Evolutionary conservation across 2,329 filamentous ascomycete genomes (phyloP), one percentile per base, ranked within the genome.

Genomic region (Beauveria asiatica): DNA sequence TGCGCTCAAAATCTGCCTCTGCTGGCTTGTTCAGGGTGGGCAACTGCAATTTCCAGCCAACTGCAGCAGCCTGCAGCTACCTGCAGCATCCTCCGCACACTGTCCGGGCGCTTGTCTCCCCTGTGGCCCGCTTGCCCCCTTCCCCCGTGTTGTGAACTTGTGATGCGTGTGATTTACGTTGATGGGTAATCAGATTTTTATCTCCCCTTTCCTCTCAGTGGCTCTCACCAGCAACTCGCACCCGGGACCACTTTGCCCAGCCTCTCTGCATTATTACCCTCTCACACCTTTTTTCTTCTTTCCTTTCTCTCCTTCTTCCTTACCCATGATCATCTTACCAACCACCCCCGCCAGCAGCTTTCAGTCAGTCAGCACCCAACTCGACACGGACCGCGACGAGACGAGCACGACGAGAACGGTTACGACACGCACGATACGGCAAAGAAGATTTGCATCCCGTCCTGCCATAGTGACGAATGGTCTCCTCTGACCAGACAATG

Each of bases 271-370:
- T 58, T 58, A 51, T 51, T 51, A 44, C 46, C 17, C 25, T 51
- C 60, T 48, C 60, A 41, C 57, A 39, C 51, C 19, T 57, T 49
- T 49, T 50, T 60, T 57, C 21, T 55, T 53, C 30, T 60, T 56
- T 37, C 27, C 11, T 46, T 44, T 21, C 41, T 52, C 39, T 30
- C 42, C 51, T 42, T 54, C 19, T 39, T 30, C 44, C 52, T 53
- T 19, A 41, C 57, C 56, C 61, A 53, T 59, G 48, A 59, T 37
- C 48, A 48, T 27, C 41, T 39, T 42, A 19, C 57, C 57, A 59
- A 52, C 49, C 49, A 45, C 57, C 57, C 54, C 56, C 45, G 46
- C 56, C 30, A 51, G 56, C 56, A 51, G 37, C 33, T 44, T 37
- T 45, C 44, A 44, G 21, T 52, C 56, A n/a, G 19, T 46, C 57